phyloP scores from a whole-genome alignment of 805 yeast species.

The Cyberlindnera maclurae region DNA sequence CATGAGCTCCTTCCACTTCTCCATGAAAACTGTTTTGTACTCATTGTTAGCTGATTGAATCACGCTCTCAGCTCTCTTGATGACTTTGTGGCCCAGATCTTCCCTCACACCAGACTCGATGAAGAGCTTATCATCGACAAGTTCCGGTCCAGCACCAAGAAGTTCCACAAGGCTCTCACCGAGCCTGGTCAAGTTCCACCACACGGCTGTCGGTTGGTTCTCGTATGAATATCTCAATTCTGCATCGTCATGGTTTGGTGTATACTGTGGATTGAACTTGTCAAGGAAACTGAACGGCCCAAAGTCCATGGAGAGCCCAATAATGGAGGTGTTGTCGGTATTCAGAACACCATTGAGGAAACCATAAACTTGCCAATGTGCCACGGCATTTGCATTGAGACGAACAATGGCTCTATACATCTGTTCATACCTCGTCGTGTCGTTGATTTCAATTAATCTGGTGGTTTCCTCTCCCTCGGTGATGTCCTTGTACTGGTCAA shows the following conservation, averaged over 20 bases:
- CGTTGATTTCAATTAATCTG: conserved; percentile 24
- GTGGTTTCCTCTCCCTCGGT: conserved; percentile 15
- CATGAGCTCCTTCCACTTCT: conserved; percentile 49
- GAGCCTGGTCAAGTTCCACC: conserved; percentile 87
- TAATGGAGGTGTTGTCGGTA: conserved; percentile 88
- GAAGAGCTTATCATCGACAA: conserved; percentile 37
- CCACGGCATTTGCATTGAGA: conserved; percentile 73
- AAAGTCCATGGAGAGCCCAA: conserved; percentile 84
- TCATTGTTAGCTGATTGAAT: conserved; percentile 60
- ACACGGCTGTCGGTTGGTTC: conserved; percentile 79
- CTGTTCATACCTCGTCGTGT: conserved; percentile 54
- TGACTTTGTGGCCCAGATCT: conserved; percentile 38
- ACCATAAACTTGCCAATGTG: conserved; percentile 87
- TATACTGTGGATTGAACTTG: conserved; percentile 67
- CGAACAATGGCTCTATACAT: conserved; percentile 64
- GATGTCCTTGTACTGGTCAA: conserved; percentile 18
- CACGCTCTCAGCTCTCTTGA: conserved; percentile 54
- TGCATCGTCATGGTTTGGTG: conserved; percentile 88
- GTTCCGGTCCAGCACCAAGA: conserved; percentile 60
- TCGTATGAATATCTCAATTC: conserved; percentile 64
- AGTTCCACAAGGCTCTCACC: conserved; percentile 82
- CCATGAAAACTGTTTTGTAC: conserved; percentile 56
- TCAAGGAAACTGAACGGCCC: conserved; percentile 95
- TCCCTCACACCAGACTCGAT: conserved; percentile 38
- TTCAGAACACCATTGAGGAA: conserved; percentile 91